phyloP scores from a whole-genome alignment of 2,329 filamentous ascomycete species.

The Microascus cirrosus region DNA sequence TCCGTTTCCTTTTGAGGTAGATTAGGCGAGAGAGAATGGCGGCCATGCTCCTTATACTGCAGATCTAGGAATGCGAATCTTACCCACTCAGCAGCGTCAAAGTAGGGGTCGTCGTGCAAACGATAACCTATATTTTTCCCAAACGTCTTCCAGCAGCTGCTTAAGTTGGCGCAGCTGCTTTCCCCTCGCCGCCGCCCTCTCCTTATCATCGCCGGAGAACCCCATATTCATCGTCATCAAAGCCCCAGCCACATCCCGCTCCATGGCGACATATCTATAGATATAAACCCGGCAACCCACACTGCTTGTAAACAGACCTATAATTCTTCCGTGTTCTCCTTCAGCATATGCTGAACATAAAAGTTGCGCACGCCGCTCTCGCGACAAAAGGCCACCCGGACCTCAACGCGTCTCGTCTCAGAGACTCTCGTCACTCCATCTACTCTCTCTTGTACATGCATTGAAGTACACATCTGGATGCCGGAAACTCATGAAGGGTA shows the following conservation, averaged over 20 bases:
- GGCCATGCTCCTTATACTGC: no score
- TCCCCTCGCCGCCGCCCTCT: background rate
- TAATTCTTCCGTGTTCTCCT: background rate
- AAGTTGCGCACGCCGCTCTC: background rate
- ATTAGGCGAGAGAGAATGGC: no score
- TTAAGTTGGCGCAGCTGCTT: background rate
- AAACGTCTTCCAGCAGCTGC: background rate
- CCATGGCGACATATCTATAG: background rate
- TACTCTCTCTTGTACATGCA: slow-evolving; percentile 75
- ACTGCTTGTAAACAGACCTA: background rate
- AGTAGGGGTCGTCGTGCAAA: no score
- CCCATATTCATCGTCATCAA: background rate
- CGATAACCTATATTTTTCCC: background rate
- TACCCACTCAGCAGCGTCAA: no score
- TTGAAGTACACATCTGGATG: slow-evolving; percentile 68
- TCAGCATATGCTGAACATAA: background rate
- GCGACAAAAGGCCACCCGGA: background rate
- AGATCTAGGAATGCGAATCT: no score
- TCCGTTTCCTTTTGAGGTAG: no score
- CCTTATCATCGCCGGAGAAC: background rate
- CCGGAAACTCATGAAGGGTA: slow-evolving; percentile 23
- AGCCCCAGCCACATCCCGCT: background rate
- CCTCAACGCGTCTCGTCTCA: background rate
- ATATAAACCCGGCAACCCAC: background rate
- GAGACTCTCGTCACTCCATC: slow-evolving; percentile 36